Conservation (phyloP, 1,284 basidiomycete species). For the Ceratobasidium sp. region DNA sequence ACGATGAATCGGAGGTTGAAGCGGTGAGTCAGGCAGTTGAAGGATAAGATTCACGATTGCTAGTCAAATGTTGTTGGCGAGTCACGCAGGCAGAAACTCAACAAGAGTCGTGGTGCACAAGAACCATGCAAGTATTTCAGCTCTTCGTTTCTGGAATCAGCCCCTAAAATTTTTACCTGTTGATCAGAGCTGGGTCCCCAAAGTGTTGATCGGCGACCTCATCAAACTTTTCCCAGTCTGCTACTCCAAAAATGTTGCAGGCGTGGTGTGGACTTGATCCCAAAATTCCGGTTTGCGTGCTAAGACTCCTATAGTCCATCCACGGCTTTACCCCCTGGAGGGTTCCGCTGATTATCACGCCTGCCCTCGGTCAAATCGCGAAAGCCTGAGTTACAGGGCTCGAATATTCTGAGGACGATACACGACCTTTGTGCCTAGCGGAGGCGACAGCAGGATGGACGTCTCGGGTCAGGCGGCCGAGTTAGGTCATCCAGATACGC, state of each 20-base stretch:
- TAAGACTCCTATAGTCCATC: neutral
- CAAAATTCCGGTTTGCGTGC: conserved; percentile 46
- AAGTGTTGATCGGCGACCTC: conserved; percentile 76
- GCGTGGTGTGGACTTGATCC: conserved; percentile 3
- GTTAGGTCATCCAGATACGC: neutral
- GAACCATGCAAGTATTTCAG: conserved; percentile 56
- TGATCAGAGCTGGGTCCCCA: conserved; percentile 70
- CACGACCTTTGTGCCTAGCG: neutral
- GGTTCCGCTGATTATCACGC: neutral
- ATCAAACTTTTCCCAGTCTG: conserved; percentile 78
- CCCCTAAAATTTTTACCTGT: conserved; percentile 14
- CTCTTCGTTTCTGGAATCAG: conserved; percentile 1
- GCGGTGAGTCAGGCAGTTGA: conserved; percentile 63
- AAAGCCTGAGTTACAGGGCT: neutral
- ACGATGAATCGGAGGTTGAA: no score
- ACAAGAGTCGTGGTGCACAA: conserved; percentile 63
- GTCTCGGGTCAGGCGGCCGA: neutral
- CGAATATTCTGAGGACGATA: neutral
- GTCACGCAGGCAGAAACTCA: conserved; percentile 67
- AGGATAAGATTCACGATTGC: conserved; percentile 76
- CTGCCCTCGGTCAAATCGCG: neutral
- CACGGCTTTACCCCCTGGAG: neutral
- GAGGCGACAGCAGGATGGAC: neutral
- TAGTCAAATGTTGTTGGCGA: conserved; percentile 71
- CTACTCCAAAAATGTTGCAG: conserved; percentile 52